phyloP scores from a whole-genome alignment of 805 yeast species.

The Saccharomycopsis javanensis region DNA sequence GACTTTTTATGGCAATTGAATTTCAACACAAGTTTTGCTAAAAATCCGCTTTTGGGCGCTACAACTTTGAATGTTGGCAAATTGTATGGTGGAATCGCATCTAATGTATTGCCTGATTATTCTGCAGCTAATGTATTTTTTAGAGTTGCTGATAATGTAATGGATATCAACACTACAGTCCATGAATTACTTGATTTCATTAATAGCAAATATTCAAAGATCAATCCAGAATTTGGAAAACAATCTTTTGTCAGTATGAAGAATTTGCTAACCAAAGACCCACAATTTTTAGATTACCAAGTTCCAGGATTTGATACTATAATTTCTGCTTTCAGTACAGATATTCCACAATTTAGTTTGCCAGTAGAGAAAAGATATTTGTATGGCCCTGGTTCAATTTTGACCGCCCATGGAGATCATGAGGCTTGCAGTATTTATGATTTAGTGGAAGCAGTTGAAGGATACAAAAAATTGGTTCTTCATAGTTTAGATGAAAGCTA shows the following conservation, averaged over 20 bases:
- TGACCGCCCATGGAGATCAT: constrained; percentile 41
- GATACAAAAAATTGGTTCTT: constrained; percentile 30
- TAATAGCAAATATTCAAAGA: not conserved
- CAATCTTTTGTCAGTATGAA: not conserved
- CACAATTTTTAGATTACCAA: constrained; percentile 43
- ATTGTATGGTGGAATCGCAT: constrained; percentile 53
- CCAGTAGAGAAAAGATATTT: constrained; percentile 28
- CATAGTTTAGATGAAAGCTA: not conserved
- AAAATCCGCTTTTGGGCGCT: constrained; percentile 44
- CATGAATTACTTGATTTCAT: not conserved
- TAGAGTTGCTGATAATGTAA: constrained; percentile 42
- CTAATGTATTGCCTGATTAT: constrained; percentile 53
- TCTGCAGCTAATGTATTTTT: constrained; percentile 42
- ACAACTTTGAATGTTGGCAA: constrained; percentile 54
- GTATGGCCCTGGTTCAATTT: constrained; percentile 45
- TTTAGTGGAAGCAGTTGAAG: constrained; percentile 33
- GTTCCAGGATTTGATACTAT: constrained; percentile 56
- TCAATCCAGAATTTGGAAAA: not conserved
- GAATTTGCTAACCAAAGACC: constrained; percentile 20
- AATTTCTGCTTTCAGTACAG: constrained; percentile 34
- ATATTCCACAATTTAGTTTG: constrained; percentile 12
- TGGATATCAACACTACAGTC: not conserved
- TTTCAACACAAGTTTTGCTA: constrained; percentile 32
- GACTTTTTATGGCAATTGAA: constrained; percentile 39
- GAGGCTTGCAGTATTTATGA: constrained; percentile 35